These are phyloP conservation scores for Boletus pseudopeckii DNA, from an alignment of 768 basidiomycete genomes.

Conservation along the genomic window DNA sequence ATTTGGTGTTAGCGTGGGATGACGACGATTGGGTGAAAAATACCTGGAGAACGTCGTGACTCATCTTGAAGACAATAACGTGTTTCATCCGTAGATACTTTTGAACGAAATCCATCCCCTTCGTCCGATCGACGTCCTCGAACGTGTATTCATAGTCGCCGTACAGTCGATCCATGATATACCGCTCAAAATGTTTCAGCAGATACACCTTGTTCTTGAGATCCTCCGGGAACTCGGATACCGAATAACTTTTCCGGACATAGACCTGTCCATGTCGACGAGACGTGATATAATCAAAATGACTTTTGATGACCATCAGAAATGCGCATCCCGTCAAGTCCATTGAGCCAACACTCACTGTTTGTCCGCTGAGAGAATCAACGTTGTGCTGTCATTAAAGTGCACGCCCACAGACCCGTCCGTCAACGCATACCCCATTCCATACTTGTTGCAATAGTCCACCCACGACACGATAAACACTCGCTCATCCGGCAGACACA, in stretches of 20 bases:
- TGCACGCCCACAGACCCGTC: slow-evolving; percentile 94
- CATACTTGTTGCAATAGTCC: slow-evolving; percentile 98
- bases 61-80: slow-evolving; percentile 94
- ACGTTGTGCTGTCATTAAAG: slow-evolving; percentile 91
- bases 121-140: slow-evolving; percentile 59
- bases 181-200: slow-evolving; percentile 89
- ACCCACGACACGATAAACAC: slow-evolving; percentile 99
- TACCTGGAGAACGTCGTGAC: slow-evolving; percentile 94
- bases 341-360: slow-evolving; percentile 48
- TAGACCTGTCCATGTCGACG: slow-evolving; percentile 63
- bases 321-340: not conserved
- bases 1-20: not conserved
- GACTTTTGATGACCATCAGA: slow-evolving; percentile 34
- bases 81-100: slow-evolving; percentile 96
- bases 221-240: slow-evolving; percentile 72
- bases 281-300: slow-evolving; percentile 85
- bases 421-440: slow-evolving; percentile 98
- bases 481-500: slow-evolving; percentile 56
- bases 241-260: slow-evolving; percentile 67
- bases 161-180: slow-evolving; percentile 89
- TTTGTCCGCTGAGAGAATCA: slow-evolving; percentile 84
- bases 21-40: not conserved
- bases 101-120: slow-evolving; percentile 94
- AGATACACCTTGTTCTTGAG: slow-evolving; percentile 90
- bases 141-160: slow-evolving; percentile 84